Evolutionary conservation across 768 basidiomycete genomes (phyloP).

Genomic region (Suillus occidentalis): DNA sequence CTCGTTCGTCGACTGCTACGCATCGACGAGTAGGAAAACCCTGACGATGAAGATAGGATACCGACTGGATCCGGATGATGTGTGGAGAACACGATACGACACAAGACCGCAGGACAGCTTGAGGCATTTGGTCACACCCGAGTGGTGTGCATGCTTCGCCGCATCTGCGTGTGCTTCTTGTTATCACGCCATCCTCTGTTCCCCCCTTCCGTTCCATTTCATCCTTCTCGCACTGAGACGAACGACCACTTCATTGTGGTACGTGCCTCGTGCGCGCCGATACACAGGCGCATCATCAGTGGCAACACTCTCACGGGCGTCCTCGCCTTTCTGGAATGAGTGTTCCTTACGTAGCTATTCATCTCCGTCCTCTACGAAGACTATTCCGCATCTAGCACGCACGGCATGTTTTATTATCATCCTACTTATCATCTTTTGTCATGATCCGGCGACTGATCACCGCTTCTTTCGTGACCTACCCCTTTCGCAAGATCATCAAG

Average conservation of each 20-base stretch:
- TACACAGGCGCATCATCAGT: conserved; percentile 61
- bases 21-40: conserved; percentile 31
- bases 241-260: conserved; percentile 82
- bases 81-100: conserved; percentile 58
- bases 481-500: conserved; percentile 26
- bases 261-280: conserved; percentile 77
- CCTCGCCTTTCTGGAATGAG: conserved; percentile 15
- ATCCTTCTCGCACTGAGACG: conserved; percentile 60
- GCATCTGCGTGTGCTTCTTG: conserved; percentile 51
- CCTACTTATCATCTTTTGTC: conserved; percentile 37
- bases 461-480: conserved; percentile 33
- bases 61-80: conserved; percentile 50
- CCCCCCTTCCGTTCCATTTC: conserved; percentile 50
- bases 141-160: conserved; percentile 54
- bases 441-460: conserved; percentile 47
- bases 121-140: conserved; percentile 54
- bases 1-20: conserved; percentile 33
- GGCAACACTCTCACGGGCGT: conserved; percentile 26
- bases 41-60: conserved; percentile 50
- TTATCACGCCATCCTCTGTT: conserved; percentile 39
- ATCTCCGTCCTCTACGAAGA: conserved; percentile 25
- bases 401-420: conserved; percentile 42
- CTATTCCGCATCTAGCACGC: conserved; percentile 24
- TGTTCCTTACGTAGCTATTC: conserved; percentile 25
- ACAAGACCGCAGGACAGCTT: conserved; percentile 65